Percentiles rank a stretch among this genome's conserved stretches.
These are phyloP conservation scores for Cladosporium colombiae DNA, from an alignment of 2,329 filamentous ascomycete genomes.

Conservation along the genomic window DNA sequence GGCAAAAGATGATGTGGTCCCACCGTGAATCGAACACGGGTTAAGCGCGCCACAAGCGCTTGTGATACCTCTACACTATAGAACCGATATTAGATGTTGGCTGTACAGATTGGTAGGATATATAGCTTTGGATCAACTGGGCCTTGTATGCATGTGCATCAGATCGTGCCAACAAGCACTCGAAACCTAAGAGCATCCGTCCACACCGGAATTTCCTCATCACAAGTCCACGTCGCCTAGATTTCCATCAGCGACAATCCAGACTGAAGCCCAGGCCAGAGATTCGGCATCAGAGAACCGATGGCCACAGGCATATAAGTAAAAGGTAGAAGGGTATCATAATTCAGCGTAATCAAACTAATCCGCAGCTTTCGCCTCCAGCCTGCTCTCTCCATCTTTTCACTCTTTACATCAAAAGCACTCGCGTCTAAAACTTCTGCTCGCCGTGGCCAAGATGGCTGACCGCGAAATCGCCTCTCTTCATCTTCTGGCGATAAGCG, in stretches of 20 bases:
- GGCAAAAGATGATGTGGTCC: not conserved
- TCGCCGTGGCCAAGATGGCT: conserved; percentile 19
- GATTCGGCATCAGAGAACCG: conserved; percentile 1
- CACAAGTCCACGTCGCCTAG: conserved; percentile 2
- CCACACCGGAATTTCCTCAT: conserved; percentile 7
- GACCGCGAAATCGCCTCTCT: conserved; percentile 31
- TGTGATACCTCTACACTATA: conserved; percentile 13
- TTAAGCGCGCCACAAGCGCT: conserved; percentile 12
- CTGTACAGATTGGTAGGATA: not conserved
- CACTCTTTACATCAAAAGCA: not conserved
- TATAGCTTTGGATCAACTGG: no score
- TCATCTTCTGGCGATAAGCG: conserved; percentile 34
- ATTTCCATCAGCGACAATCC: not conserved
- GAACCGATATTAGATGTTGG: not conserved
- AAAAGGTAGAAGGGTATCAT: conserved; percentile 8
- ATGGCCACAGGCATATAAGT: conserved; percentile 1
- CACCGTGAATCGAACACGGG: conserved; percentile 12
- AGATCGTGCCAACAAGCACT: no score
- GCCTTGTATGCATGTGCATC: no score
- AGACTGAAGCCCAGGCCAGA: conserved; percentile 2
- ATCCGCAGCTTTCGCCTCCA: not conserved
- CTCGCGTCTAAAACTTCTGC: conserved; percentile 8
- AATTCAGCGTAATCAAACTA: conserved; percentile 13
- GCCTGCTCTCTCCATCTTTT: not conserved
- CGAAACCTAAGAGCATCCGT: not conserved